Evolutionary conservation across 768 basidiomycete species (phyloP).

Genomic region (Tylopilus balloui): DNA sequence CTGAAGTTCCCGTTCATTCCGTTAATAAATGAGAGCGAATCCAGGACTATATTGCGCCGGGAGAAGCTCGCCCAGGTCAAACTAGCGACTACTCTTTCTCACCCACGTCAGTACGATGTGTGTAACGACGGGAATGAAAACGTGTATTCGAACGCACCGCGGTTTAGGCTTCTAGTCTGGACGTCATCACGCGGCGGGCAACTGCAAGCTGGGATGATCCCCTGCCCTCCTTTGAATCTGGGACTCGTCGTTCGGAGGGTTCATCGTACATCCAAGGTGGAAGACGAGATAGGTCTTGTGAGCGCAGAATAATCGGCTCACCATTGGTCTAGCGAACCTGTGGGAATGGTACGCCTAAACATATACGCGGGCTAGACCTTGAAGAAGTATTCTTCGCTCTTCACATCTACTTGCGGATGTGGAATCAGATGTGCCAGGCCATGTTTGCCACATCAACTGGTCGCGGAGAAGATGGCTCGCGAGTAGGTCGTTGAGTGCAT

Average conservation of each 20-base stretch:
- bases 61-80: too few species aligned
- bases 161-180: not conserved
- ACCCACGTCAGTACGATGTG: not conserved
- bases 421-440: not conserved
- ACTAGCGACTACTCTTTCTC: not conserved
- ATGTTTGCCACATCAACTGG: slow-evolving; percentile 4
- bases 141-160: not conserved
- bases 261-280: not conserved
- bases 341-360: too few species aligned
- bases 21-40: not conserved
- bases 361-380: not conserved
- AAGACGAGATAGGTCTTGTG: not conserved
- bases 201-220: too few species aligned
- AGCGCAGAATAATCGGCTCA: not conserved
- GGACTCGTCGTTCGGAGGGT: not conserved
- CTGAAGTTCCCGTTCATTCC: not conserved
- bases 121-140: slow-evolving; percentile 11
- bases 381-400: not conserved
- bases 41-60: slow-evolving; percentile 1
- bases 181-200: not conserved
- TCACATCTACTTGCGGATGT: slow-evolving; percentile 3
- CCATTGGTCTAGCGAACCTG: too few species aligned
- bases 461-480: slow-evolving; percentile 7
- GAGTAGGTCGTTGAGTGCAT: not conserved
- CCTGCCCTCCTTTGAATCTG: not conserved